Conservation (phyloP, 2,329 filamentous ascomycete genomes). For the Fusarium sp. region DNA sequence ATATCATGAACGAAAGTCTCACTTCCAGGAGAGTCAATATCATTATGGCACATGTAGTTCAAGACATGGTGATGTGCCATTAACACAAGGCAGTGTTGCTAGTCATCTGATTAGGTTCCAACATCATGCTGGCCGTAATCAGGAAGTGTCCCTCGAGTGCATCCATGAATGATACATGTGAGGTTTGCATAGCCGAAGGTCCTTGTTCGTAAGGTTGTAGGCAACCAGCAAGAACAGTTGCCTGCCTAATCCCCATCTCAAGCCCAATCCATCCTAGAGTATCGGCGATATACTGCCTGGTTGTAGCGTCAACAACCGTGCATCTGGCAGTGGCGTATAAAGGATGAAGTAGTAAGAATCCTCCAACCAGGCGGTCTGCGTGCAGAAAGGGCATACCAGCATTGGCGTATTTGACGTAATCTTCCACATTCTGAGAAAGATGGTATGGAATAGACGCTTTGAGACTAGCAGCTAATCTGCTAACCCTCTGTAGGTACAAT, state of each 20-base stretch:
- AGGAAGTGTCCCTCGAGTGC: conserved; percentile 23
- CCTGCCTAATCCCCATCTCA: conserved; percentile 19
- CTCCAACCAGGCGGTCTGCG: neutral
- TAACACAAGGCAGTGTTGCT: neutral
- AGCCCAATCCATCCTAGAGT: conserved; percentile 8
- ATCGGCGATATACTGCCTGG: neutral
- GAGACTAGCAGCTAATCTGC: neutral
- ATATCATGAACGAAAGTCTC: neutral
- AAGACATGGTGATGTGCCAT: no score
- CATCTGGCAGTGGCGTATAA: conserved; percentile 15
- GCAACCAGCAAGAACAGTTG: neutral
- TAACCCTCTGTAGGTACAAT: neutral
- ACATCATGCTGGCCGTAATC: conserved; percentile 20
- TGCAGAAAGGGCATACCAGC: neutral
- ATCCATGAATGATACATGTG: conserved; percentile 6
- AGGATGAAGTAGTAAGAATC: neutral
- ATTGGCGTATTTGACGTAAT: neutral
- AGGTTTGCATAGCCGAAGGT: conserved; percentile 12
- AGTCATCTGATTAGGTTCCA: neutral
- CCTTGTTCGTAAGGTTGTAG: conserved; percentile 3
- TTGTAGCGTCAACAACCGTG: neutral
- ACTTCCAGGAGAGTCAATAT: no score
- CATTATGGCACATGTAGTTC: no score
- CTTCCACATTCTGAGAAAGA: neutral
- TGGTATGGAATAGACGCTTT: conserved; percentile 18